Percentiles rank a stretch among this genome's conserved stretches.
Evolutionary conservation across 1,284 basidiomycete genomes (phyloP).

Genomic region (Amylostereum areolatum): DNA sequence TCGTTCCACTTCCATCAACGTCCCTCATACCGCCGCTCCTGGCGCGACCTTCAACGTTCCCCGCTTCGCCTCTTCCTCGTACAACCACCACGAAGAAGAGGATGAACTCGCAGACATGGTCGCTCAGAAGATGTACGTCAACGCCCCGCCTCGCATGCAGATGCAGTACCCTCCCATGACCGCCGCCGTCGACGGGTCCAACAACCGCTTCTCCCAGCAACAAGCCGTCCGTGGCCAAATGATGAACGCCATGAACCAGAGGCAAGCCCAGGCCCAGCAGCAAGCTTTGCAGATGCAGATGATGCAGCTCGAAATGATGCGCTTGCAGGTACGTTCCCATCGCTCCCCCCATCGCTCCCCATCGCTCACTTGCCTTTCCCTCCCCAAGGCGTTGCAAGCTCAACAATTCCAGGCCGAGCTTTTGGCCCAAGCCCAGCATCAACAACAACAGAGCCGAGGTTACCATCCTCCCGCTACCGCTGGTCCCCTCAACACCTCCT

Average conservation of each 20-base stretch:
- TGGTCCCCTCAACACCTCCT: conserved; percentile 55
- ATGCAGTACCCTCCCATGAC: conserved; percentile 51
- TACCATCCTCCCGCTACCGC: conserved; percentile 58
- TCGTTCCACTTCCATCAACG: conserved; percentile 50
- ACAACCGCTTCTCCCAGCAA: conserved; percentile 59
- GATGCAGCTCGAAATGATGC: conserved; percentile 75
- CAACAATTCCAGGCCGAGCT: conserved; percentile 56
- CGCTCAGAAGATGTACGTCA: conserved; percentile 35
- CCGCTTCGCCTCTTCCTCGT: conserved; percentile 36
- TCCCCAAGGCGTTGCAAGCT: conserved; percentile 41
- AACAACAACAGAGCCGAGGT: conserved; percentile 37
- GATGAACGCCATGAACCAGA: conserved; percentile 47
- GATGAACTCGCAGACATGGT: conserved; percentile 54
- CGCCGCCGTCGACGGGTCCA: conserved; percentile 60
- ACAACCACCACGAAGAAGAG: conserved; percentile 44
- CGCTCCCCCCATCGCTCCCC: conserved; percentile 7
- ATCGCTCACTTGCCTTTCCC: conserved; percentile 3
- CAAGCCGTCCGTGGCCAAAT: conserved; percentile 39
- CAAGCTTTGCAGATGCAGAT: conserved; percentile 72
- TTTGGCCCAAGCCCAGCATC: conserved; percentile 38
- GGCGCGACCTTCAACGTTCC: conserved; percentile 55
- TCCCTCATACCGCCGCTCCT: conserved; percentile 67
- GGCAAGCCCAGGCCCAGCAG: conserved; percentile 44
- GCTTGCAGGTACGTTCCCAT: conserved; percentile 56
- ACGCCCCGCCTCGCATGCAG: conserved; percentile 33